Evolutionary conservation across 1,284 basidiomycete species (phyloP), one percentile per base, ranked within the genome.

Genomic region (Uromyces viciae-fabae): DNA sequence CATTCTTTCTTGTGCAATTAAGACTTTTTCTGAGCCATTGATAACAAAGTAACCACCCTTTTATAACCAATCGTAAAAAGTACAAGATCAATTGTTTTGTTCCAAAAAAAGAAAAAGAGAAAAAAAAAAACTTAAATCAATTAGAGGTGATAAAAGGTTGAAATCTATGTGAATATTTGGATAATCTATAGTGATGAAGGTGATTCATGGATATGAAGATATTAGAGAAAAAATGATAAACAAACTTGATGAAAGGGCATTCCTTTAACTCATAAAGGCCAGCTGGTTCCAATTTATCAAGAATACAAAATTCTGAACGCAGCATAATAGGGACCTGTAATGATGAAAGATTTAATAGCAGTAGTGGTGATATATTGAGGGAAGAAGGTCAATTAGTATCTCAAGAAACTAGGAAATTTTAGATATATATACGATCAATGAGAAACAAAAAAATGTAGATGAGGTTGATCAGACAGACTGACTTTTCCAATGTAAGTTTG

Each of bases 1-100:
- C 95, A 99, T 99, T 76, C 97, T 91, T 87, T 99, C 96, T 86
- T 99, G 96, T 0, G 97, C 96, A 87, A 99, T 99, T 83, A 99
- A 89, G 38, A 99, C 96, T 87, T 99, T 99, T 87, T 99, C 96
- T 1, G 97, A 99, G 42, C 96, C 96, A 84, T 98, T 99, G 88
- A 99, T 98, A 86, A 99, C 94, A 86, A 99, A 99, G 87, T 99
- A 99, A 82, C 96, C 96, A 86, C 96, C 96, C 77, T 94, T 49
- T 11, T 49, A 22, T 22, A 49, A 49, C 11, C 46, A 49, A n/a
- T n/a, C n/a, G n/a, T n/a, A n/a, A n/a, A n/a, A n/a, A n/a, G n/a
- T n/a, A n/a, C n/a, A n/a, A 75, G n/a, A 3, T n/a, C 52, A 49
- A 43, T 52, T 73, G 25, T 49, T 72, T 68, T 28, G n/a, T 17